These are phyloP conservation scores for Phytophthora tubulina DNA, from an alignment of 352 stramenopile genomes.

Conservation along the genomic window DNA sequence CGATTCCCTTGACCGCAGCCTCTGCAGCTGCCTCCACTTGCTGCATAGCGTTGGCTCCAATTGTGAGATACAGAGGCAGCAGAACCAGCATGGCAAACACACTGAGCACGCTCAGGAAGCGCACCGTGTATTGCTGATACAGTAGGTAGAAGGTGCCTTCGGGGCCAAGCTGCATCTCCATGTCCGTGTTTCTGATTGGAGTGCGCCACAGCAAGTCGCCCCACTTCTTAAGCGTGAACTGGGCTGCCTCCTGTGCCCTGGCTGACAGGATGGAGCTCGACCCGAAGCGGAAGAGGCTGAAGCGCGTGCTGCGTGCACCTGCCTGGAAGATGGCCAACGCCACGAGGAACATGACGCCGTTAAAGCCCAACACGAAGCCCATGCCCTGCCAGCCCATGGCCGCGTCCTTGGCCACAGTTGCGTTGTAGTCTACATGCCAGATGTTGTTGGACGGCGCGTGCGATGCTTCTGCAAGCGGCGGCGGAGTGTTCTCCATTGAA, in stretches of 20 bases:
- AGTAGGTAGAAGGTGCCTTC: constrained; percentile 89
- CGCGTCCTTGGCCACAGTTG: constrained; percentile 72
- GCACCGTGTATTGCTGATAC: constrained; percentile 82
- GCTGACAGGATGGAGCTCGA: constrained; percentile 57
- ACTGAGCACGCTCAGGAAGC: constrained; percentile 69
- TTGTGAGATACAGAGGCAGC: constrained; percentile 75
- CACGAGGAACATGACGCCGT: constrained; percentile 72
- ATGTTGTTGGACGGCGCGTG: constrained; percentile 54
- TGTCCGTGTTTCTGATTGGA: constrained; percentile 70
- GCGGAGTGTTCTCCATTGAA: constrained; percentile 21
- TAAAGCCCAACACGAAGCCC: constrained; percentile 80
- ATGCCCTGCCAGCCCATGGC: constrained; percentile 85
- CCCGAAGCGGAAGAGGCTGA: constrained; percentile 78
- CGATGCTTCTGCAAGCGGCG: constrained; percentile 1
- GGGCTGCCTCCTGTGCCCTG: constrained; percentile 35
- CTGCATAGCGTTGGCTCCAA: constrained; percentile 53
- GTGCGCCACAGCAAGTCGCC: constrained; percentile 75
- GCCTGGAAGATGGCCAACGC: constrained; percentile 77
- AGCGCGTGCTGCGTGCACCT: constrained; percentile 70
- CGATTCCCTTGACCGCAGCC: constrained; percentile 37
- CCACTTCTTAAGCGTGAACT: constrained; percentile 77
- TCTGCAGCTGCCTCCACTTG: constrained; percentile 41
- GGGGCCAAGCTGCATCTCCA: constrained; percentile 72
- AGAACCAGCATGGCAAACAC: constrained; percentile 73
- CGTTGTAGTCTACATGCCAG: constrained; percentile 87